Base-by-base conservation (phyloP, 2,329 filamentous ascomycete species). In the Myrmaecium sp. region DNA sequence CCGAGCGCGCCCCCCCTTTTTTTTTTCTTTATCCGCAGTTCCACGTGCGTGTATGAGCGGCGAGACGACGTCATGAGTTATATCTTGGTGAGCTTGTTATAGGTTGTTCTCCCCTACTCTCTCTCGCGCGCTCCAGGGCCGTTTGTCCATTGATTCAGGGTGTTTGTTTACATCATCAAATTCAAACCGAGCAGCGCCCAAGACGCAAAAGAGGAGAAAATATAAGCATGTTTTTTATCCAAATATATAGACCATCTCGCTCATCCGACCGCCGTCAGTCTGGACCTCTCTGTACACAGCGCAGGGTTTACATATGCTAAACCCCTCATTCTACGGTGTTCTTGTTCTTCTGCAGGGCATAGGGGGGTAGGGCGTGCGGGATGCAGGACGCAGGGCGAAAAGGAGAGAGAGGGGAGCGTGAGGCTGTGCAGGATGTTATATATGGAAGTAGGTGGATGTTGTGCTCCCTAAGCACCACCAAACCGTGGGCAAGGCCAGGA, bases 361-460 rank as follows among this genome's bases (percentile, higher is more conserved):
- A 27, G 25, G 18, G 7, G 22, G 18, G 17, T 11, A 29, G 25
- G 17, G 27, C 24, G 22, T 18, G 27, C 20, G 22, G 14, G 21
- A 29, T 17, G 13, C 19, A 18, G 17, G 17, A 23, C 21, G 22
- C 13, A 17, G 19, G 21, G 21, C 22, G 14, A 29, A 23, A 29
- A 21, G 22, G 14, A 19, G 9, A 20, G 27, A 25, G n/a, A 20
- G 18, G 18, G 18, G 6, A 7, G 18, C 18, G n/a, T 20, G 18
- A 20, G 18, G 18, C 18, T n/a, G n/a, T n/a, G 18, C 6, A 20
- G 7, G 18, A 20, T 7, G n/a, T 7, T 20, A 20, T 7, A 20
- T 7, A 20, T 7, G 18, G 18, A 20, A 20, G 18, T n/a, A 20
- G 7, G 7, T 7, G 18, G 6, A n/a, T n/a, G 18, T 20, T 7